A percentile compares a stretch with the other conserved stretches of the same genome.
Evolutionary conservation across 192 early-diverging fungal species (phyloP).

Genomic region (Cetraspora pellucida): DNA sequence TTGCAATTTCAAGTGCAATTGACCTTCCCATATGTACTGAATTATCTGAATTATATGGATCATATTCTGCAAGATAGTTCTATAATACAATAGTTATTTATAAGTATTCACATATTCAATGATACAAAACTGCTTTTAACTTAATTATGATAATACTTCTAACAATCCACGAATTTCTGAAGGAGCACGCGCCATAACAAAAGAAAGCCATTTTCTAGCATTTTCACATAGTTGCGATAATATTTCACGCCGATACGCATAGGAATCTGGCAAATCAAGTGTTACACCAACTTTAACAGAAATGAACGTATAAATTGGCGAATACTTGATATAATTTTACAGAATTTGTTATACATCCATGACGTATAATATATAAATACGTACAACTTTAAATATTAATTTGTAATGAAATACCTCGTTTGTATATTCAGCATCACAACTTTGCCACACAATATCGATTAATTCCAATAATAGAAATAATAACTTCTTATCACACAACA

Average conservation of each 20-base stretch:
- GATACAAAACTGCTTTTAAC: neutral
- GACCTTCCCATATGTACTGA: slow-evolving; percentile 70
- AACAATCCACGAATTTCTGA: slow-evolving; percentile 67
- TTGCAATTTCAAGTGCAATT: slow-evolving; percentile 67
- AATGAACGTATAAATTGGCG: slow-evolving; percentile 69
- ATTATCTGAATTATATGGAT: slow-evolving; percentile 57
- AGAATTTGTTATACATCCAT: neutral
- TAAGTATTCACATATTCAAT: neutral
- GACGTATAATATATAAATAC: neutral
- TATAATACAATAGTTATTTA: slow-evolving; percentile 42
- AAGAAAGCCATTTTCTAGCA: slow-evolving; percentile 68
- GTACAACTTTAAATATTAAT: neutral
- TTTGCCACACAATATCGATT: slow-evolving; percentile 76
- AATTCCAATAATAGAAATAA: slow-evolving; percentile 80
- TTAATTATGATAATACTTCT: slow-evolving; percentile 15
- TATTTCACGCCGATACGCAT: slow-evolving; percentile 70
- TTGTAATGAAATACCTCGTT: slow-evolving; percentile 54
- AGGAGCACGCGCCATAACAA: slow-evolving; percentile 63
- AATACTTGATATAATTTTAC: slow-evolving; percentile 46
- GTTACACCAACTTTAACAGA: slow-evolving; percentile 63
- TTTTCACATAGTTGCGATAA: slow-evolving; percentile 60
- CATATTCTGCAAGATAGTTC: slow-evolving; percentile 67
- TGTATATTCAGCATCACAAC: slow-evolving; percentile 74
- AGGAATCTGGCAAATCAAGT: slow-evolving; percentile 72
- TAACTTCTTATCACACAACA: slow-evolving; percentile 75